Conservation (phyloP, 1,284 basidiomycete genomes). For the Cryptococcus wingfieldii region DNA sequence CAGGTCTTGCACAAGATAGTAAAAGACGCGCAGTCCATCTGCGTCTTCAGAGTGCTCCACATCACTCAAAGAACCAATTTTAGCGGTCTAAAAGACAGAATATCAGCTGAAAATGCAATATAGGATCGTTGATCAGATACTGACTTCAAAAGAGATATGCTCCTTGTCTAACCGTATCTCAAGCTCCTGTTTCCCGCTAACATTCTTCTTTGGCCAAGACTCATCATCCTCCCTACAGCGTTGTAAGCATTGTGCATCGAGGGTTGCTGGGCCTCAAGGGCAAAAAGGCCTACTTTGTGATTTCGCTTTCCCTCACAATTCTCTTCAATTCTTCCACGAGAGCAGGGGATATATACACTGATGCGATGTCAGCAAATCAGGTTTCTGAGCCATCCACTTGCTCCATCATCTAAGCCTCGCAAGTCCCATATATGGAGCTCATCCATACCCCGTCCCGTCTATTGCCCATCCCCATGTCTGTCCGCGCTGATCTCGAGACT, state of each 20-base stretch:
- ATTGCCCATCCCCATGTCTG: neutral
- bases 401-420: neutral
- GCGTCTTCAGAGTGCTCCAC: constrained; percentile 97
- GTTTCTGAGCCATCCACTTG: neutral
- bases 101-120: neutral
- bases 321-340: constrained; percentile 90
- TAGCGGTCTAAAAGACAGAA: constrained; percentile 68
- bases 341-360: constrained; percentile 91
- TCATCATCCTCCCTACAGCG: constrained; percentile 83
- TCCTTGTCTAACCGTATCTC: constrained; percentile 92
- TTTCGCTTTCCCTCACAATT: constrained; percentile 91
- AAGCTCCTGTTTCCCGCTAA: constrained; percentile 94
- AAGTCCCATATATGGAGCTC: neutral
- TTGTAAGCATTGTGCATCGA: neutral
- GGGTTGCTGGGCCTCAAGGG: neutral
- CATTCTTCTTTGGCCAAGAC: constrained; percentile 98
- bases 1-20: constrained; percentile 96
- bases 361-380: neutral
- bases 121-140: constrained; percentile 29
- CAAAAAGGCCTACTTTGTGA: constrained; percentile 69
- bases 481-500: neutral
- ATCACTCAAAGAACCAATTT: constrained; percentile 93
- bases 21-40: constrained; percentile 96
- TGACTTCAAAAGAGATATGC: constrained; percentile 94
- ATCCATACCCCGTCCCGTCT: neutral